These are phyloP conservation scores for Heliocybe sulcata DNA, from an alignment of 1,284 basidiomycete species.

Conservation along the genomic window DNA sequence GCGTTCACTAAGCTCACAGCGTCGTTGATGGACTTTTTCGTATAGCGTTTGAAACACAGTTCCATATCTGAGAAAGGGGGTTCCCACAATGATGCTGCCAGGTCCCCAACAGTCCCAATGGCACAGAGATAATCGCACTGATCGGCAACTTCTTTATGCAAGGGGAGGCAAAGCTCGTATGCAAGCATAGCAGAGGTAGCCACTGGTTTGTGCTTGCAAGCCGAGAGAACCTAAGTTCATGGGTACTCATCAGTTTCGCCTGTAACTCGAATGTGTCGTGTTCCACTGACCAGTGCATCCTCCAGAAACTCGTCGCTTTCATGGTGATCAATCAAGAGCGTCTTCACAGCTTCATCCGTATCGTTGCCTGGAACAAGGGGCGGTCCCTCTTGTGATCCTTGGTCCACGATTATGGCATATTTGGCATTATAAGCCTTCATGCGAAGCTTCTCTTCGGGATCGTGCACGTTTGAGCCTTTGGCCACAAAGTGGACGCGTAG, in stretches of 20 bases:
- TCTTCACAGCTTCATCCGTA: constrained; percentile 10
- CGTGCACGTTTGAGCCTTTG: constrained; percentile 22
- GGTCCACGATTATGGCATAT: constrained; percentile 20
- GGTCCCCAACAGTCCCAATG: constrained; percentile 25
- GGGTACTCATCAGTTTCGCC: not conserved
- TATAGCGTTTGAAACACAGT: constrained; percentile 17
- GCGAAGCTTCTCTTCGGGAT: constrained; percentile 14
- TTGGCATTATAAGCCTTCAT: constrained; percentile 15
- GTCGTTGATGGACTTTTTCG: constrained; percentile 21
- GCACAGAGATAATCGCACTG: constrained; percentile 19
- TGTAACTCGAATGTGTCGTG: not conserved
- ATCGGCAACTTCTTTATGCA: constrained; percentile 8
- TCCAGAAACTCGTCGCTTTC: constrained; percentile 20
- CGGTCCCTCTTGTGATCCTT: constrained; percentile 22
- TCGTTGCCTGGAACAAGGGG: constrained; percentile 11
- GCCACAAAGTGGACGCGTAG: constrained; percentile 21
- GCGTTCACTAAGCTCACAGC: constrained; percentile 24
- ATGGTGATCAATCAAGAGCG: constrained; percentile 25
- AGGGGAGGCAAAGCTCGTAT: constrained; percentile 18
- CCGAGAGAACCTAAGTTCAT: constrained; percentile 16
- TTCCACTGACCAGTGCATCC: constrained; percentile 11
- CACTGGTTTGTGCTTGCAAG: constrained; percentile 18
- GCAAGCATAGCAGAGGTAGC: constrained; percentile 23
- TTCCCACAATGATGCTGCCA: constrained; percentile 21
- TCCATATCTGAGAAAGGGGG: constrained; percentile 20